These are phyloP conservation scores for Cordyceps tenuipes DNA, from an alignment of 2,329 filamentous ascomycete genomes.

Conservation along the genomic window DNA sequence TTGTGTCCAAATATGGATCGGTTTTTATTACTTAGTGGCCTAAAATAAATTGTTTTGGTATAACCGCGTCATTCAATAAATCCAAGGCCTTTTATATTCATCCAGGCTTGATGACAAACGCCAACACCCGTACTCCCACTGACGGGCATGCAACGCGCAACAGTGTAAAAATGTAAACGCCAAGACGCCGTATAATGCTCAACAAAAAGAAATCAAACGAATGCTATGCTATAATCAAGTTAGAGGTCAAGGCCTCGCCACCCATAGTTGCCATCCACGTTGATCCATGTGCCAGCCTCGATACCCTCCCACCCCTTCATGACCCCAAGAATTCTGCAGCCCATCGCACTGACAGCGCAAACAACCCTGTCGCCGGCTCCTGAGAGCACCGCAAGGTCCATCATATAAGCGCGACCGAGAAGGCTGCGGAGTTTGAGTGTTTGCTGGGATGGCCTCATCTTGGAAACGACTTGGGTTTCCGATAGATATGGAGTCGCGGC, in stretches of 20 bases:
- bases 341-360: conserved; percentile 65
- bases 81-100: not conserved
- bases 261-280: conserved; percentile 64
- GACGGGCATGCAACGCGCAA: not conserved
- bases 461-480: conserved; percentile 19
- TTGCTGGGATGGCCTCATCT: conserved; percentile 34
- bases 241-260: conserved; percentile 35
- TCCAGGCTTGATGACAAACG: not conserved
- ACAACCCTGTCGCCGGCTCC: conserved; percentile 61
- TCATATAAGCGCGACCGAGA: conserved; percentile 70
- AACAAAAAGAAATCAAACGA: conserved; percentile 1
- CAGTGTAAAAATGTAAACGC: not conserved
- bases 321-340: conserved; percentile 68
- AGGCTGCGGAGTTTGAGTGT: conserved; percentile 63
- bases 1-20: too few species aligned
- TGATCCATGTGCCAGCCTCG: conserved; percentile 56
- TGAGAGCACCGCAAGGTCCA: conserved; percentile 70
- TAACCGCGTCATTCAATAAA: not conserved
- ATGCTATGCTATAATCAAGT: conserved; percentile 27
- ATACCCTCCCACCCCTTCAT: conserved; percentile 82
- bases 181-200: conserved; percentile 14
- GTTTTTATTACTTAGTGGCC: too few species aligned
- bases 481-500: conserved; percentile 18
- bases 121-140: not conserved
- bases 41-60: not conserved